Evolutionary conservation across 1,139 yeast genomes (phyloP), one percentile per base, ranked within the genome.

Genomic region (Wickerhamomyces sp.): DNA sequence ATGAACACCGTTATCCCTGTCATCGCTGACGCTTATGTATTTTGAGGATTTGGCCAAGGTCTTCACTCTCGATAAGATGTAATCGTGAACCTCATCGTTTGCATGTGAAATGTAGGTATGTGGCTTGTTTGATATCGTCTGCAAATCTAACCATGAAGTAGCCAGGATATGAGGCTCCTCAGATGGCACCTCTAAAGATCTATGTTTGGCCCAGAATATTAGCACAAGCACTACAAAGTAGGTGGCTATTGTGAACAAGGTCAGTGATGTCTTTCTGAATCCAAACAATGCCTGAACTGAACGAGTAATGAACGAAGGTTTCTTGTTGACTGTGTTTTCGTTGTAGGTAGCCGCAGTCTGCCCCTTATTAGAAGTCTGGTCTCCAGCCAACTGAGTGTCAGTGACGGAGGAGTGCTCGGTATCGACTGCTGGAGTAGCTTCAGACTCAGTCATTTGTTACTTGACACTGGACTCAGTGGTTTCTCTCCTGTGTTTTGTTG

Each of bases 101-200:
- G 82, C 87, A 46, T 71, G 76, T 0, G 96, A 83, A 29, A 80
- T 79, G 63, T 85, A 90, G 0, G 96, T 89, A 64, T 91, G 97
- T 49, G 79, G 80, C 37, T 73, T 64, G 37, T 66, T 60, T 0
- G 93, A 84, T 14, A 90, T 83, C 10, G 66, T 63, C 61, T 87
- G 94, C 45, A 89, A 71, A 55, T 82, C 86, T 6, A 64, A 53
- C 96, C 95, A 89, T 3, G 82, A 71, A 1, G 73, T 63, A 14
- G 76, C 67, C 7, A 81, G 60, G 9, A 65, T 55, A 13, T 53
- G 39, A 41, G 76, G 81, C 39, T 64, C 63, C 7, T 66, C 58
- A 0, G 56, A 43, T 3, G 84, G 84, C 11, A 76, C 60, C 2
- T 54, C 43, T 26, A 78, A 63, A 3, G 79, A 62, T 44, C 69